phyloP scores from a whole-genome alignment of 2,329 filamentous ascomycete species.

The Diaporthe vexans region DNA sequence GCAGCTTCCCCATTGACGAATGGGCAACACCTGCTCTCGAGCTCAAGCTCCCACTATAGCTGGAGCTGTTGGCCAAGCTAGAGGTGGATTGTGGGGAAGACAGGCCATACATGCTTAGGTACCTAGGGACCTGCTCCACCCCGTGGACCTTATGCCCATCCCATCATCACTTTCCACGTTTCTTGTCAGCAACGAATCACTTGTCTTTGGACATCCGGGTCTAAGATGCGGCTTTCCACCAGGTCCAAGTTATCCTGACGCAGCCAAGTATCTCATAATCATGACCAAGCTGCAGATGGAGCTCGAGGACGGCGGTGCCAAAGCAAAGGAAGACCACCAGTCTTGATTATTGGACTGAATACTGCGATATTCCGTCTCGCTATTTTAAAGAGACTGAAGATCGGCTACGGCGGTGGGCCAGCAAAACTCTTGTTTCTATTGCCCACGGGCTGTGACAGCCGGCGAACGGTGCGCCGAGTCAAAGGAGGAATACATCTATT shows the following conservation, averaged over 20 bases:
- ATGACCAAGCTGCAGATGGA: too few relatives aligned
- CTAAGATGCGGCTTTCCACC: neutral
- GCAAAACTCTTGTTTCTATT: neutral
- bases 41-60: neutral
- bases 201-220: neutral
- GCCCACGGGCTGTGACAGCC: neutral
- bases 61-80: neutral
- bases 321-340: too few relatives aligned
- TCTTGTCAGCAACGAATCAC: neutral
- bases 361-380: too few relatives aligned
- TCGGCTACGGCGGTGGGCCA: neutral
- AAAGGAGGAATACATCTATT: neutral
- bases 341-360: too few relatives aligned
- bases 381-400: too few relatives aligned
- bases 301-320: neutral
- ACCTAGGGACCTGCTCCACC: neutral
- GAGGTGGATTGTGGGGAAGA: neutral
- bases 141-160: too few relatives aligned
- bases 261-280: too few relatives aligned
- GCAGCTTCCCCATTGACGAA: slow-evolving; percentile 22
- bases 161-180: neutral
- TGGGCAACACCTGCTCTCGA: neutral
- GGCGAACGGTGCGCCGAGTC: neutral
- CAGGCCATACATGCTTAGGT: neutral
- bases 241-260: neutral